Percentiles rank a stretch among this genome's conserved stretches.
phyloP scores from a whole-genome alignment of 306 rosid genomes.

The Cicer bijugum region DNA sequence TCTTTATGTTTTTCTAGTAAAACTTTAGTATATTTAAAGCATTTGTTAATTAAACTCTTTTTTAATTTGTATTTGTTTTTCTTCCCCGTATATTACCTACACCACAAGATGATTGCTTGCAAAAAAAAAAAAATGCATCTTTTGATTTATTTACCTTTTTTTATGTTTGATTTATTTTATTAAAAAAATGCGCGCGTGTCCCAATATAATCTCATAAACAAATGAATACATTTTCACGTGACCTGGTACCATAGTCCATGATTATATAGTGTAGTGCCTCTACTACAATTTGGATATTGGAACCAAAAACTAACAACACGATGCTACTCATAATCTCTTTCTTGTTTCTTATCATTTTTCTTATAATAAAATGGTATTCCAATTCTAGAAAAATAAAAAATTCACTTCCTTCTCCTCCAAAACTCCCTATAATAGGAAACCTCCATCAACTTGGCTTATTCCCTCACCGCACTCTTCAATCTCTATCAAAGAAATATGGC shows the following conservation, averaged over 20 bases:
- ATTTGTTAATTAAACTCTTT: no score
- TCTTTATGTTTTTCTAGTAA: no score
- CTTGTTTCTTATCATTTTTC: not conserved
- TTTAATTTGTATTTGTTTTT: no score
- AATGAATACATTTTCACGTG: no score
- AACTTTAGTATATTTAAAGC: no score
- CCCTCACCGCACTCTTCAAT: constrained; percentile 51
- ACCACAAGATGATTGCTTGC: no score
- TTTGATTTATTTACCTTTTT: no score
- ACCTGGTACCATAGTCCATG: not conserved
- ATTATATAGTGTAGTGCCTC: not conserved
- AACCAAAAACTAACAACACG: not conserved
- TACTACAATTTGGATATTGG: not conserved
- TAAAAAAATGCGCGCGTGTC: no score
- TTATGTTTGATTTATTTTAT: no score
- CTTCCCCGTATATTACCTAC: no score
- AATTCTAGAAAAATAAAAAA: not conserved
- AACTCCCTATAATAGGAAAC: constrained; percentile 58
- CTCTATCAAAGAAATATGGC: constrained; percentile 52
- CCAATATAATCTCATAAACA: no score
- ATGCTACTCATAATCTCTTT: not conserved
- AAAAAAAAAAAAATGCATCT: no score
- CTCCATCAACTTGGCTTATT: constrained; percentile 52
- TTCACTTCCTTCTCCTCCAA: constrained; percentile 61
- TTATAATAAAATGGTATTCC: constrained; percentile 42